Percentiles rank a stretch among this genome's conserved stretches.
phyloP scores from a whole-genome alignment of 2,329 filamentous ascomycete genomes.

The Pseudophaeomoniella oleicola region DNA sequence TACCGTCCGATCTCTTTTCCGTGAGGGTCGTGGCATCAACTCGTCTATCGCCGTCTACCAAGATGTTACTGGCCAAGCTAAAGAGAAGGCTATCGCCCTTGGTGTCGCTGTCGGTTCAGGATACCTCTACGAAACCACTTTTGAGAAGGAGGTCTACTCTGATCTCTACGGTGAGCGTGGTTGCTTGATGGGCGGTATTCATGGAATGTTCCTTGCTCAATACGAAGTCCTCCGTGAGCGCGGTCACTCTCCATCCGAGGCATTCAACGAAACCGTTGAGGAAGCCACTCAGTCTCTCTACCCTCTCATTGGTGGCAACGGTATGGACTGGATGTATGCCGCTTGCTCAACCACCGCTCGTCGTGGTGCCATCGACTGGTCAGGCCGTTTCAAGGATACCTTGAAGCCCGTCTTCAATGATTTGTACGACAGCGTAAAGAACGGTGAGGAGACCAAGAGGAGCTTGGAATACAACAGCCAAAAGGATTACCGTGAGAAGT shows the following conservation, averaged over 20 bases:
- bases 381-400: slow-evolving; percentile 88
- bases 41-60: slow-evolving; percentile 97
- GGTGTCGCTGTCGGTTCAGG: slow-evolving; percentile 94
- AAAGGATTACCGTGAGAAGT: slow-evolving; percentile 90
- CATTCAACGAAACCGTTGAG: slow-evolving; percentile 99
- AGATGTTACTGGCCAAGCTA: slow-evolving; percentile 92
- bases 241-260: slow-evolving; percentile 93
- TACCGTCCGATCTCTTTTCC: slow-evolving; percentile 97
- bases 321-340: slow-evolving; percentile 99
- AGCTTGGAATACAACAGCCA: slow-evolving; percentile 96
- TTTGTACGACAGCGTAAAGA: slow-evolving; percentile 83
- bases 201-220: slow-evolving; percentile 99
- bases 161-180: slow-evolving; percentile 99
- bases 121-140: slow-evolving; percentile 99
- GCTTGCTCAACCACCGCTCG: slow-evolving; percentile 98
- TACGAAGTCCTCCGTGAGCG: slow-evolving; percentile 99
- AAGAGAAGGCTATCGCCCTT: slow-evolving; percentile 94
- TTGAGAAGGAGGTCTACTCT: slow-evolving; percentile 99
- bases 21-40: slow-evolving; percentile 99
- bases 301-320: slow-evolving; percentile 90
- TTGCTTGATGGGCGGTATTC: slow-evolving; percentile 99
- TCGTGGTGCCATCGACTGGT: slow-evolving; percentile 98
- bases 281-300: slow-evolving; percentile 97
- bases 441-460: slow-evolving; percentile 88
- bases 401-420: slow-evolving; percentile 98